Conservation (phyloP, 139 green algal genomes). For the Tetradesmus obliquus region DNA sequence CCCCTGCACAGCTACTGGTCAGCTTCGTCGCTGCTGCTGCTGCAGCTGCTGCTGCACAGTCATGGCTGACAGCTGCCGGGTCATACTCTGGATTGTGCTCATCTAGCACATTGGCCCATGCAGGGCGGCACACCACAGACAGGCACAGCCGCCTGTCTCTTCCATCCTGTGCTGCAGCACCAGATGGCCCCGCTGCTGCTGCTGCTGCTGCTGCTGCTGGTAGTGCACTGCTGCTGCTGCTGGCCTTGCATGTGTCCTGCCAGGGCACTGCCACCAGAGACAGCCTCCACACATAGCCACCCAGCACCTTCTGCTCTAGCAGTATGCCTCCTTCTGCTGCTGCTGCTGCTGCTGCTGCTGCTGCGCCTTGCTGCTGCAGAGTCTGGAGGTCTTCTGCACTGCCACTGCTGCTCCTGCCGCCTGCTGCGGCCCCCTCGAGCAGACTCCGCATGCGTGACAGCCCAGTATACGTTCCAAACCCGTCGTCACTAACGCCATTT, state of each 20-base stretch:
- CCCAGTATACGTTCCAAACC: not conserved
- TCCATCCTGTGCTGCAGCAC: not conserved
- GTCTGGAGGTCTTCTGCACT: not conserved
- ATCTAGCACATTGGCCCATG: not conserved
- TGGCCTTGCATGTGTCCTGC: not conserved
- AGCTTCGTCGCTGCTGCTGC: not conserved
- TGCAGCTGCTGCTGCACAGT: not conserved
- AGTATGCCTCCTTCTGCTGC: not conserved
- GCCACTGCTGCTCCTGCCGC: not conserved
- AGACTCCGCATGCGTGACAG: not conserved
- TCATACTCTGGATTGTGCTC: not conserved
- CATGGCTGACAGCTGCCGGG: not conserved
- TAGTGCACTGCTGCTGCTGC: not conserved
- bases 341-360: not conserved
- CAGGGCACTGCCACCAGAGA: not conserved
- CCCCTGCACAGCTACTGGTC: not conserved
- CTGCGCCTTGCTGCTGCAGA: not conserved
- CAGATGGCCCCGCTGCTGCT: too few relatives aligned
- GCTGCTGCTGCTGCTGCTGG: not conserved
- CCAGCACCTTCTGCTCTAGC: not conserved
- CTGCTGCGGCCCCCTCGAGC: not conserved
- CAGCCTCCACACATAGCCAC: slow-evolving; percentile 11
- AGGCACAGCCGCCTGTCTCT: not conserved
- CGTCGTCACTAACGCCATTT: not conserved
- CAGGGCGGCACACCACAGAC: not conserved